Percentiles rank a stretch among this genome's conserved stretches.
These are phyloP conservation scores for Aspergillus awamori DNA, from an alignment of 2,329 filamentous ascomycete species.

Conservation along the genomic window DNA sequence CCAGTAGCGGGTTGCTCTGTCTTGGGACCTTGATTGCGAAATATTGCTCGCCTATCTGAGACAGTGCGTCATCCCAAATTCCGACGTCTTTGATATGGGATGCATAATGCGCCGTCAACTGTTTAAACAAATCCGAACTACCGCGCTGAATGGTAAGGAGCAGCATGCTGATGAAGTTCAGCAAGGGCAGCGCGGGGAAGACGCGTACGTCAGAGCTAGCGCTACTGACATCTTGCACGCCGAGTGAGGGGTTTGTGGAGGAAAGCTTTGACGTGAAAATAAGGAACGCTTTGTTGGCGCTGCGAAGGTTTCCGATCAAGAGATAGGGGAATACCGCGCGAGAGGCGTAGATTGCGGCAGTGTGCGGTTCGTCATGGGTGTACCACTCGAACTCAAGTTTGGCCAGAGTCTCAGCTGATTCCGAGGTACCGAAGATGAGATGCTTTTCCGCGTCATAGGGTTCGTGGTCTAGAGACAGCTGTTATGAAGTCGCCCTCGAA, in stretches of 20 bases:
- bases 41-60: slow-evolving; percentile 93
- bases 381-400: slow-evolving; percentile 95
- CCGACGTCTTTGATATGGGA: slow-evolving; percentile 74
- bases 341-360: slow-evolving; percentile 81
- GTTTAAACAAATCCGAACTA: slow-evolving; percentile 74
- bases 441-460: slow-evolving; percentile 92
- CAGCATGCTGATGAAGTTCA: slow-evolving; percentile 90
- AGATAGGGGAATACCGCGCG: slow-evolving; percentile 90
- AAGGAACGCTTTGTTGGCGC: slow-evolving; percentile 79
- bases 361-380: slow-evolving; percentile 81
- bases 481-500: slow-evolving; percentile 10
- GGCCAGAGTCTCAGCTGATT: slow-evolving; percentile 78
- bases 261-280: slow-evolving; percentile 71
- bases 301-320: slow-evolving; percentile 84
- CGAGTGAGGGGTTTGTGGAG: slow-evolving; percentile 61
- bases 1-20: slow-evolving; percentile 89
- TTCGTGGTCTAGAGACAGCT: slow-evolving; percentile 68
- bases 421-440: slow-evolving; percentile 82
- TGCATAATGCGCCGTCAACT: slow-evolving; percentile 80
- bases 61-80: slow-evolving; percentile 78
- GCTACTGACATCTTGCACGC: slow-evolving; percentile 78
- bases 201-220: slow-evolving; percentile 73
- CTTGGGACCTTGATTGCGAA: slow-evolving; percentile 87
- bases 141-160: slow-evolving; percentile 82
- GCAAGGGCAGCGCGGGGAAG: slow-evolving; percentile 86